Conservation (phyloP, 2,329 filamentous ascomycete species). For the Cordyceps sp. region DNA sequence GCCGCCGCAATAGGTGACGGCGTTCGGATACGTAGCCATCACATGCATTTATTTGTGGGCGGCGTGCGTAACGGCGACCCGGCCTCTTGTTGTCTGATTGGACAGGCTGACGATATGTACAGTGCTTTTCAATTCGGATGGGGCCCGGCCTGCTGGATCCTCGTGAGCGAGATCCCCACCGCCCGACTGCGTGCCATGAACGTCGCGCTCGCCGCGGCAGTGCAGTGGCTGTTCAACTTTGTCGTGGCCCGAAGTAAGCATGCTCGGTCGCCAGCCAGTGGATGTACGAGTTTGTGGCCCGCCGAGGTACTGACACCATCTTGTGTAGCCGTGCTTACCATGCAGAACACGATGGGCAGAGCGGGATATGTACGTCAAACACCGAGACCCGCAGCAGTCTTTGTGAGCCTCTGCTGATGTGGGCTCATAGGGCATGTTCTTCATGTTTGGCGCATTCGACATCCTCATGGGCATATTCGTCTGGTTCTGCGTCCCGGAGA, state of each 20-base stretch:
- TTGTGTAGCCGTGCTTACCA: constrained; percentile 39
- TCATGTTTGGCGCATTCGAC: constrained; percentile 53
- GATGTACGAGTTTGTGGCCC: too few species aligned
- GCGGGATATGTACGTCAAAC: constrained; percentile 20
- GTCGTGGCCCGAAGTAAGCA: constrained; percentile 41
- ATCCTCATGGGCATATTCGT: constrained; percentile 48
- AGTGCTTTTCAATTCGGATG: constrained; percentile 52
- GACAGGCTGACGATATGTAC: constrained; percentile 5
- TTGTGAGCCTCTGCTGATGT: too few species aligned
- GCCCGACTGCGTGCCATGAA: constrained; percentile 49
- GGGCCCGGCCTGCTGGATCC: constrained; percentile 60
- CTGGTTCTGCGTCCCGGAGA: constrained; percentile 54
- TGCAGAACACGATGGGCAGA: constrained; percentile 38
- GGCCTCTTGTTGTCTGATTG: background rate
- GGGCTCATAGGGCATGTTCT: constrained; percentile 38
- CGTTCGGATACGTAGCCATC: constrained; percentile 53
- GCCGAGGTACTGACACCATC: background rate
- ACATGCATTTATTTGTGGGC: constrained; percentile 60
- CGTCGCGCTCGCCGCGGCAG: constrained; percentile 50
- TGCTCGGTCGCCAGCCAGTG: too few species aligned
- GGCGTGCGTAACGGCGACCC: constrained; percentile 16
- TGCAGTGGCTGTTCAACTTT: constrained; percentile 62
- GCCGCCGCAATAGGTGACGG: constrained; percentile 36
- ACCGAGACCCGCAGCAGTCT: background rate
- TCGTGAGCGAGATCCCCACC: constrained; percentile 51